Base-by-base conservation (phyloP, 2,329 filamentous ascomycete species). In the Amesomyces nigricolor region DNA sequence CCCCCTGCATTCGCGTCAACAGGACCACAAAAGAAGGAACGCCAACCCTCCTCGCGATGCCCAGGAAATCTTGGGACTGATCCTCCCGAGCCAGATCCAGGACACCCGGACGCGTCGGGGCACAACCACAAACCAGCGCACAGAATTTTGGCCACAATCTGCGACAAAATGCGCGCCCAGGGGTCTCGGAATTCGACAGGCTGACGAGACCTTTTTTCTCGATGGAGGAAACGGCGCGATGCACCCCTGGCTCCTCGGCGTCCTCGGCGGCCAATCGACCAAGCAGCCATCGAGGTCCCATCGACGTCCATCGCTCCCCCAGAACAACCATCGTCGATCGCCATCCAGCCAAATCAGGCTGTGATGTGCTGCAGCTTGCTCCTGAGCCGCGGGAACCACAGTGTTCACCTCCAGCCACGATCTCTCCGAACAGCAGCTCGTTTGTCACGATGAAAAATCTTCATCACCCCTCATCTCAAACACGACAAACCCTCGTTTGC, bases 61-160 rank as follows among this genome's bases (percentile, higher is more conserved):
- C 22, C 22, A 26, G 22, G 6, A 26, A 26, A 26, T 26, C 35
- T 49, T 40, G 51, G 51, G 32, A 47, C 30, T 52, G 58, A 56
- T 59, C 40, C 47, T 39, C 26, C 43, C 51, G 50, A 53, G 47
- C 54, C 54, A 53, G 32, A 58, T 44, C 14, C 42, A 56, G 57
- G 37, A 26, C 22, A 19, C 17, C 11, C 19, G 17, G 47, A 29
- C 22, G 22, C 22, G 22, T 46, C 47, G 46, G 40, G 46, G 46
- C 52, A 50, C 14, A 56, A 55, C 48, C 48, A 22, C 48, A 53
- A n/a, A 17, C 45, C 42, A 14, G 32, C 54, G 9, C 47, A 54
- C 50, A 59, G 50, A 58, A 47, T 38, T 51, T 53, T 52, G 50
- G 51, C 45, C 30, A 50, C 42, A 38, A n/a, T 46, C 26, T 43